Percentiles rank a stretch among this genome's conserved stretches.
phyloP scores from a whole-genome alignment of 2,329 filamentous ascomycete genomes.

The Magnaporthiopsis poae region DNA sequence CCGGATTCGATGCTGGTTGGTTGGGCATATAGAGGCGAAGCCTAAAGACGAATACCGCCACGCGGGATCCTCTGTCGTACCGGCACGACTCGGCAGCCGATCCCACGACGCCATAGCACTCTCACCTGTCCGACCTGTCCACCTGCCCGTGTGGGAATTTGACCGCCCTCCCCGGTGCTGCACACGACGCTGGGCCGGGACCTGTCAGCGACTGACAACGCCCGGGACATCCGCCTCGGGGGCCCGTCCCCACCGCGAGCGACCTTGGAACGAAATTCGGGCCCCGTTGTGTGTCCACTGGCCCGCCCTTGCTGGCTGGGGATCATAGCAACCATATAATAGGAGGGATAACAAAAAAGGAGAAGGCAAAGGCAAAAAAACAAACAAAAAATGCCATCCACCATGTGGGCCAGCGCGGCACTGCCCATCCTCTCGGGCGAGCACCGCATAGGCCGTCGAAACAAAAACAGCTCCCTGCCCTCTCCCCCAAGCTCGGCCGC shows the following conservation, averaged over 20 bases:
- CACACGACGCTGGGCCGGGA: neutral
- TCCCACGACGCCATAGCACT: neutral
- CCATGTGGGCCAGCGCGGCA: constrained; percentile 5
- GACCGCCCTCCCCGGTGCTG: no score
- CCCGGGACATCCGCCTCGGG: neutral
- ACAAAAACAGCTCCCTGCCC: constrained; percentile 4
- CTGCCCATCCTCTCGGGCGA: constrained; percentile 5
- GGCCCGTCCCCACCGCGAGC: neutral
- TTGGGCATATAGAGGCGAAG: neutral
- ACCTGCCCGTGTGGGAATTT: neutral
- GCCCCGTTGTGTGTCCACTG: neutral
- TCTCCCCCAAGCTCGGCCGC: constrained; percentile 6
- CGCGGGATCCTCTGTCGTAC: neutral
- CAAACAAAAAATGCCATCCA: neutral
- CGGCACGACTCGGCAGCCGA: neutral
- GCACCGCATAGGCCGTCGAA: neutral
- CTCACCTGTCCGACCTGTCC: neutral
- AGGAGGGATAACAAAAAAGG: neutral
- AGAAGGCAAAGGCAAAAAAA: neutral
- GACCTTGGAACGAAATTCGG: neutral
- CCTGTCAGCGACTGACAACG: neutral
- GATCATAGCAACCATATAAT: neutral
- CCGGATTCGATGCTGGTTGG: neutral
- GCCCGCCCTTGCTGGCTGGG: neutral
- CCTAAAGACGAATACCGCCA: neutral